Evolutionary conservation across 495 filamentous ascomycete genomes (phyloP).

Genomic region (Aspergillus hancockii): DNA sequence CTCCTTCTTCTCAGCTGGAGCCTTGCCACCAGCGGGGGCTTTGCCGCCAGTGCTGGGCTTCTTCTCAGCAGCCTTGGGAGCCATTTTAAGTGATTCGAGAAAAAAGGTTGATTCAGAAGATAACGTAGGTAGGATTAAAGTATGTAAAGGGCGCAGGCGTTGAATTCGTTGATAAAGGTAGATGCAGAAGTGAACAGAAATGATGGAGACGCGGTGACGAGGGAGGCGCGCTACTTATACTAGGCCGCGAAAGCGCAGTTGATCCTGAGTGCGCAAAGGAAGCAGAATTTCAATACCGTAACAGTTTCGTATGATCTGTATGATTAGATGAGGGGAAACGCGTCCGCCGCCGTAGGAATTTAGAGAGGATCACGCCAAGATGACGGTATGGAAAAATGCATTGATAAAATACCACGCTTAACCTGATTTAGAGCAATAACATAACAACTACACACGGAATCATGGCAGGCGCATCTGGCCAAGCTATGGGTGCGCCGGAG

Average conservation of each 20-base stretch:
- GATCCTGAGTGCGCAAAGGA: conserved; percentile 47
- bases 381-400: conserved; percentile 23
- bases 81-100: conserved; percentile 66
- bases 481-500: conserved; percentile 17
- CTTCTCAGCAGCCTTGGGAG: conserved; percentile 93
- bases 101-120: conserved; percentile 15
- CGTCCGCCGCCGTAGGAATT: conserved; percentile 22
- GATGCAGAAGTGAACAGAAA: conserved; percentile 37
- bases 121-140: conserved; percentile 29
- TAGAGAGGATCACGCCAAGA: conserved; percentile 25
- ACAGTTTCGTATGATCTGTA: conserved; percentile 49
- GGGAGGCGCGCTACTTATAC: conserved; percentile 56
- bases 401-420: conserved; percentile 31
- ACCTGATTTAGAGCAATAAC: conserved; percentile 29
- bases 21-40: conserved; percentile 85
- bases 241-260: conserved; percentile 42
- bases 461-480: conserved; percentile 16
- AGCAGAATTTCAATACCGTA: conserved; percentile 55
- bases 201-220: conserved; percentile 47
- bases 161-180: conserved; percentile 30
- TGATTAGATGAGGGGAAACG: conserved; percentile 41
- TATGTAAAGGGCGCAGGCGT: conserved; percentile 28
- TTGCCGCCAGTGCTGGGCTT: conserved; percentile 96
- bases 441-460: conserved; percentile 19
- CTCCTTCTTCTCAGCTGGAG: conserved; percentile 97